Evolutionary conservation across 2,329 filamentous ascomycete species (phyloP).

Genomic region (Fusarium tanahbumbuense): DNA sequence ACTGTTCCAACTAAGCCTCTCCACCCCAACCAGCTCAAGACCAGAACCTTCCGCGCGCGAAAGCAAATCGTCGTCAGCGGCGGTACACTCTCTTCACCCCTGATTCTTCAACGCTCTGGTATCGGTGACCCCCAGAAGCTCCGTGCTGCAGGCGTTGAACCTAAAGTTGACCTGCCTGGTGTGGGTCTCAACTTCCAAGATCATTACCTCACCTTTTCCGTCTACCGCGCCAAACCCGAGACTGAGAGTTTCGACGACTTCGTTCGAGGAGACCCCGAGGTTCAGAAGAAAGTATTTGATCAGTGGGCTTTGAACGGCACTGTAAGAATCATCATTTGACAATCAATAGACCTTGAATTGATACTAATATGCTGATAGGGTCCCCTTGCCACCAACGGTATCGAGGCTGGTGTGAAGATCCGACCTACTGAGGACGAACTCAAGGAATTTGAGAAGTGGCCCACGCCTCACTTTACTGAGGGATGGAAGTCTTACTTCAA

Average conservation of each 20-base stretch:
- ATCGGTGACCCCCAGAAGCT: conserved; percentile 79
- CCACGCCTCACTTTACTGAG: conserved; percentile 77
- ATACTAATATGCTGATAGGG: conserved; percentile 53
- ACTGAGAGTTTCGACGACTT: conserved; percentile 86
- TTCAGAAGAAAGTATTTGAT: conserved; percentile 64
- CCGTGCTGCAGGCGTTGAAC: conserved; percentile 73
- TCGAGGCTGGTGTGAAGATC: conserved; percentile 83
- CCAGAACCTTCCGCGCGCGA: conserved; percentile 71
- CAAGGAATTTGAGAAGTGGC: conserved; percentile 76
- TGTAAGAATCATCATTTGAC: too few relatives aligned
- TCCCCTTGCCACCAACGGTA: conserved; percentile 80
- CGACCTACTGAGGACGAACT: conserved; percentile 76
- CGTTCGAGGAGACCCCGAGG: conserved; percentile 76
- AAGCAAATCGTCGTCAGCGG: conserved; percentile 80
- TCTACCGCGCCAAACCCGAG: conserved; percentile 78
- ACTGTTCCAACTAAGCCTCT: conserved; percentile 78
- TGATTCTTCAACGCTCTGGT: conserved; percentile 80
- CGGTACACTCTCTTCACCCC: conserved; percentile 77
- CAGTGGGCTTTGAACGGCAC: neutral
- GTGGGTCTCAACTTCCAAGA: conserved; percentile 83
- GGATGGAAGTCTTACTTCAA: conserved; percentile 88
- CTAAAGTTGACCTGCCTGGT: conserved; percentile 76
- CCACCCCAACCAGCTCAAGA: conserved; percentile 62
- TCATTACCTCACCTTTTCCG: conserved; percentile 78
- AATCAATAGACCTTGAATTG: too few relatives aligned